phyloP scores from a whole-genome alignment of 2,329 filamentous ascomycete species.

The Colletotrichum sp. region DNA sequence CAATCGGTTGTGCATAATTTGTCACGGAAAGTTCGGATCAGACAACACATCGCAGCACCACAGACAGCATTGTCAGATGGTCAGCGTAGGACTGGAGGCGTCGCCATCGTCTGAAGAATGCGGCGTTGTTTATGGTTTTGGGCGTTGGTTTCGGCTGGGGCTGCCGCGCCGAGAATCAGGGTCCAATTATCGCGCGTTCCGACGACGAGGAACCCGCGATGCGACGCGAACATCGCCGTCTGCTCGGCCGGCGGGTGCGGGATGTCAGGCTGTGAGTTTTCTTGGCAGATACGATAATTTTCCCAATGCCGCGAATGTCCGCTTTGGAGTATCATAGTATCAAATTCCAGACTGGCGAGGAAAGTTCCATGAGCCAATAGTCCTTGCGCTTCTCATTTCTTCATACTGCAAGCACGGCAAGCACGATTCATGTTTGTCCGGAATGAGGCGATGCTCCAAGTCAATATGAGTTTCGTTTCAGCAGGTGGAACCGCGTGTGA shows the following conservation, averaged over 20 bases:
- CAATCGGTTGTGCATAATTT: neutral
- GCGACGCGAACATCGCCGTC: neutral
- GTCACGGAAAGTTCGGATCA: neutral
- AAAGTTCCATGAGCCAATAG: neutral
- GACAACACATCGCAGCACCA: neutral
- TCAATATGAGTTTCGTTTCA: neutral
- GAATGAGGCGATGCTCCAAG: neutral
- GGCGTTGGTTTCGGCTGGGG: neutral
- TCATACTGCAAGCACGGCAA: neutral
- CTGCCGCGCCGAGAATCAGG: neutral
- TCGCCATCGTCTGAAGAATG: neutral
- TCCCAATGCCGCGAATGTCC: neutral
- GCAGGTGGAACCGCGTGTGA: neutral
- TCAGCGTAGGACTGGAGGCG: neutral
- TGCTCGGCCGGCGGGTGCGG: neutral
- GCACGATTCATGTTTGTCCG: neutral
- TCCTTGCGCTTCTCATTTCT: neutral
- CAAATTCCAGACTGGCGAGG: neutral
- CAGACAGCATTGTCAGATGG: neutral
- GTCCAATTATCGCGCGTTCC: neutral
- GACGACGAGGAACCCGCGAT: neutral
- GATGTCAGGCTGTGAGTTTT: neutral
- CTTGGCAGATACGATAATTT: neutral
- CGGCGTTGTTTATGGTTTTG: neutral
- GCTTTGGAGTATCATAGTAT: fast-evolving